phyloP scores from a whole-genome alignment of 2,329 filamentous ascomycete species.

The Penicillium polonicum region DNA sequence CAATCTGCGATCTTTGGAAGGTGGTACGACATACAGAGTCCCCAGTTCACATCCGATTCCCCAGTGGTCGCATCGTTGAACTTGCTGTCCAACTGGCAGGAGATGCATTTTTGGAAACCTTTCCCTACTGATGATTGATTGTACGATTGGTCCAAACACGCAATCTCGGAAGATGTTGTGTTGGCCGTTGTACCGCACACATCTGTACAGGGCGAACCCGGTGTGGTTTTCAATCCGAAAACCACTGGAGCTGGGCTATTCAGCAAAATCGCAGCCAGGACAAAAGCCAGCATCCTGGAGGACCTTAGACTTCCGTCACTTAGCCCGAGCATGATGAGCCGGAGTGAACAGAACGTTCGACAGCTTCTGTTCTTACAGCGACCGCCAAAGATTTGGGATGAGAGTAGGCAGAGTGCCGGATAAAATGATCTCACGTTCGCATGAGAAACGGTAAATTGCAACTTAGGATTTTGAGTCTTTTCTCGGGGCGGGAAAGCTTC shows the following conservation, averaged over 20 bases:
- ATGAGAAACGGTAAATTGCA: conserved; percentile 13
- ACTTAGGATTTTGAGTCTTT: neutral
- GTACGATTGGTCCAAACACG: conserved; percentile 43
- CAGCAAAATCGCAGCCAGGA: conserved; percentile 17
- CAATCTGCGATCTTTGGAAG: neutral
- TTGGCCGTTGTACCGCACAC: conserved; percentile 35
- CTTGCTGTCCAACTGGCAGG: conserved; percentile 43
- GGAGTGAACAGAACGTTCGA: conserved; percentile 7
- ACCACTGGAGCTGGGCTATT: conserved; percentile 24
- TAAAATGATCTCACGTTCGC: conserved; percentile 16
- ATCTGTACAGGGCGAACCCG: conserved; percentile 41
- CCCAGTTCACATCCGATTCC: conserved; percentile 48
- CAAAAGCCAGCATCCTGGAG: conserved; percentile 18
- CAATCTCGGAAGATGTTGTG: conserved; percentile 43
- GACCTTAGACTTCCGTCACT: conserved; percentile 13
- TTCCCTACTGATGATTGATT: conserved; percentile 33
- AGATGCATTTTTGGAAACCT: conserved; percentile 42
- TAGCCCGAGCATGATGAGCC: conserved; percentile 24
- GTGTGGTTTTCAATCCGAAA: conserved; percentile 32
- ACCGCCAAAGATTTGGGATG: conserved; percentile 1
- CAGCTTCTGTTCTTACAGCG: conserved; percentile 7
- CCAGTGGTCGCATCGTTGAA: conserved; percentile 34
- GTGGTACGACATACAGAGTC: conserved; percentile 40
- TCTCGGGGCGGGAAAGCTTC: conserved; percentile 22
- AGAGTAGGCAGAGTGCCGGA: conserved; percentile 13